These are phyloP conservation scores for Spathaspora sp. DNA, from an alignment of 1,139 yeast genomes.

Conservation along the genomic window DNA sequence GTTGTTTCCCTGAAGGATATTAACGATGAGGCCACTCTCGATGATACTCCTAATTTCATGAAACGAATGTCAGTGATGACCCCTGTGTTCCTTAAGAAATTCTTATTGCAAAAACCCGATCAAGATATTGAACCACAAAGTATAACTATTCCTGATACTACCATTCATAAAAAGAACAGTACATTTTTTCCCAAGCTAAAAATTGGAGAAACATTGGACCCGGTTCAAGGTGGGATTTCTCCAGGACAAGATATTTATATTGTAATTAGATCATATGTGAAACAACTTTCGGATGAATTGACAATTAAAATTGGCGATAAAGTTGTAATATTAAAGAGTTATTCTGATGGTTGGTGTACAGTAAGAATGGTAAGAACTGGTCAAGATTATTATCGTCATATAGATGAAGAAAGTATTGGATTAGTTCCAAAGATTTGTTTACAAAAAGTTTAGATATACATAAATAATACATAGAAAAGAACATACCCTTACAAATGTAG, in stretches of 20 bases:
- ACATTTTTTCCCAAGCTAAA: neutral
- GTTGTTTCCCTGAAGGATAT: conserved; percentile 9
- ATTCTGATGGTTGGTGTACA: conserved; percentile 44
- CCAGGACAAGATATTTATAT: conserved; percentile 13
- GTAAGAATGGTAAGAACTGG: conserved; percentile 18
- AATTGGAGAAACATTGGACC: conserved; percentile 7
- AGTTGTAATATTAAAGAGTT: conserved; percentile 26
- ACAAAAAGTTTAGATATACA: conserved; percentile 12
- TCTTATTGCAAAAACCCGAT: conserved; percentile 24
- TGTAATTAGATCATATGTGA: conserved; percentile 29
- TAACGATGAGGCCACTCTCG: conserved; percentile 4
- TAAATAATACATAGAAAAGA: conserved; percentile 5
- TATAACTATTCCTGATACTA: conserved; percentile 1
- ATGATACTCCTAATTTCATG: neutral
- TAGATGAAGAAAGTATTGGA: conserved; percentile 20
- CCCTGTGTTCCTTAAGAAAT: conserved; percentile 36
- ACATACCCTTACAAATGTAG: neutral
- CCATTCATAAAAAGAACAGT: neutral
- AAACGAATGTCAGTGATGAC: conserved; percentile 20
- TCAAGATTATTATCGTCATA: conserved; percentile 9
- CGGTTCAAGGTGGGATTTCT: conserved; percentile 8
- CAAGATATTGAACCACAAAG: conserved; percentile 9
- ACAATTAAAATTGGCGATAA: conserved; percentile 32
- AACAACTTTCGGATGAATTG: conserved; percentile 35
- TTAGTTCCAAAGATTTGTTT: conserved; percentile 38